Conservation (phyloP, 75 land plant genomes). For the Selaginella moellendorffii region DNA sequence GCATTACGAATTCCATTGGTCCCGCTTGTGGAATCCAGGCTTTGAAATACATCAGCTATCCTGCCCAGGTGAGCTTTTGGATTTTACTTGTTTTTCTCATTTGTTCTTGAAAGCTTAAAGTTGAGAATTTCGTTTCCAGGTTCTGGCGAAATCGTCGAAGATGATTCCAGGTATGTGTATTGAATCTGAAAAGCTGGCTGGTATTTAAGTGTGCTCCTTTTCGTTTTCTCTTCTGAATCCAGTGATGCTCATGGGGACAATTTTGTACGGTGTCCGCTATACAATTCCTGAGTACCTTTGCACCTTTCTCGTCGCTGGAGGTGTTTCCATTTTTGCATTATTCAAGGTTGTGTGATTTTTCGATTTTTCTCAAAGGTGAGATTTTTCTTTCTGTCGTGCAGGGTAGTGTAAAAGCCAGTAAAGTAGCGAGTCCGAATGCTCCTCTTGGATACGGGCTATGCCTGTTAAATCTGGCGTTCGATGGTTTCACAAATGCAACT, state of each 20-base stretch:
- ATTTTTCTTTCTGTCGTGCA: slow-evolving; percentile 21
- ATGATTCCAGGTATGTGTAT: slow-evolving; percentile 91
- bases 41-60: slow-evolving; percentile 96
- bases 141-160: slow-evolving; percentile 97
- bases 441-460: slow-evolving; percentile 85
- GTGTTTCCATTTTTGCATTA: slow-evolving; percentile 87
- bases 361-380: neutral
- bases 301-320: slow-evolving; percentile 91
- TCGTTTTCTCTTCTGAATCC: slow-evolving; percentile 9
- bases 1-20: slow-evolving; percentile 89
- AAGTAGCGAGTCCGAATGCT: slow-evolving; percentile 88
- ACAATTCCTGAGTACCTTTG: slow-evolving; percentile 79
- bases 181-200: neutral
- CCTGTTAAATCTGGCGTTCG: slow-evolving; percentile 72
- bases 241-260: slow-evolving; percentile 94
- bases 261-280: slow-evolving; percentile 81
- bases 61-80: slow-evolving; percentile 57
- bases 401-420: slow-evolving; percentile 70
- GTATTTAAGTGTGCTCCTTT: neutral
- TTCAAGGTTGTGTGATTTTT: slow-evolving; percentile 39
- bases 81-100: neutral
- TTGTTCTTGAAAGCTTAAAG: neutral
- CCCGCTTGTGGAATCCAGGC: slow-evolving; percentile 99
- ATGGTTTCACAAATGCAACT: slow-evolving; percentile 97
- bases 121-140: slow-evolving; percentile 31